Conservation (phyloP, 2,329 filamentous ascomycete species). For the Cordyceps militaris region DNA sequence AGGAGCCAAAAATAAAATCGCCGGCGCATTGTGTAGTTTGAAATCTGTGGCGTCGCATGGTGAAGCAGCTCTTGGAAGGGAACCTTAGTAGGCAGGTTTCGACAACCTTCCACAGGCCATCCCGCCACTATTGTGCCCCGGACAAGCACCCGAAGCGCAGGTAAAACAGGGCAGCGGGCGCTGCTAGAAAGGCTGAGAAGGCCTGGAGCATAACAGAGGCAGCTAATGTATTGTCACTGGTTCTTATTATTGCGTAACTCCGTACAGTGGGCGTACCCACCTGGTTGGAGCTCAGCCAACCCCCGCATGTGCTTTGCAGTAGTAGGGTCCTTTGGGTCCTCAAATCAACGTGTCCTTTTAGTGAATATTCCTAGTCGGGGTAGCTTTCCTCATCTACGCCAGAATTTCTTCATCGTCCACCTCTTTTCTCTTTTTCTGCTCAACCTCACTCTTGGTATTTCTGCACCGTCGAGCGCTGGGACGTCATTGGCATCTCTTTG, state of each 20-base stretch:
- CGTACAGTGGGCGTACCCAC: too few species aligned
- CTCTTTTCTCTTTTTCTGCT: not conserved
- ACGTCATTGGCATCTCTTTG: slow-evolving; percentile 8
- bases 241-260: not conserved
- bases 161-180: too few species aligned
- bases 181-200: too few species aligned
- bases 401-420: not conserved
- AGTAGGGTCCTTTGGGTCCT: slow-evolving; percentile 4
- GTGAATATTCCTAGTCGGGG: too few species aligned
- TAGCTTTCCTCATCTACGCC: slow-evolving; percentile 10
- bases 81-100: not conserved
- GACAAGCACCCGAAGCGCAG: not conserved
- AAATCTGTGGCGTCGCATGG: not conserved
- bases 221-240: not conserved
- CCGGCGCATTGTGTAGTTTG: not conserved
- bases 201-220: too few species aligned
- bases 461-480: slow-evolving; percentile 4
- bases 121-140: not conserved
- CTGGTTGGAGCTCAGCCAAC: slow-evolving; percentile 7
- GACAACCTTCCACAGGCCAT: not conserved
- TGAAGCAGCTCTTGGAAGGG: not conserved
- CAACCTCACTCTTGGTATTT: slow-evolving; percentile 7
- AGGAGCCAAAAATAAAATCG: not conserved
- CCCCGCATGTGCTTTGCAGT: not conserved
- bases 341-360: slow-evolving; percentile 14